Percentiles rank a stretch among this genome's conserved stretches.
Conservation (phyloP, 176 grass and related monocot genomes). For the Carex parvula region DNA sequence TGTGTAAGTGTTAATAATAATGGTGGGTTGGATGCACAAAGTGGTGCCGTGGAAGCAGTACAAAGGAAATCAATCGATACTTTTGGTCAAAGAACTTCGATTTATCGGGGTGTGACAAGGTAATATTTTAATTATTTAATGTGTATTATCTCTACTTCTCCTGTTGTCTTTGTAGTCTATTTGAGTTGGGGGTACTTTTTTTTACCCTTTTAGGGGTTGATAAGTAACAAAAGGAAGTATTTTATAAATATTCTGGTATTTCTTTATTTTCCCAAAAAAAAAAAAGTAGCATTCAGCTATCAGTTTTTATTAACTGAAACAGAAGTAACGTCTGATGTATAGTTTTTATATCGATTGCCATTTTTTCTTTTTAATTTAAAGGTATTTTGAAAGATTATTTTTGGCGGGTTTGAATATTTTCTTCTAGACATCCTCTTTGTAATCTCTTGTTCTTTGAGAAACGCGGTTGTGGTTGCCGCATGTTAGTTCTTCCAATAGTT, state of each 20-base stretch:
- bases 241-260: neutral
- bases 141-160: neutral
- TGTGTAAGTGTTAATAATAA: constrained; percentile 1
- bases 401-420: neutral
- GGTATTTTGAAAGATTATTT: neutral
- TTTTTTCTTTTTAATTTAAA: neutral
- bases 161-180: neutral
- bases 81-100: constrained; percentile 70
- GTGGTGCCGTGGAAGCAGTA: constrained; percentile 32
- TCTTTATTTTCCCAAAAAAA: neutral
- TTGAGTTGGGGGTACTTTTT: neutral
- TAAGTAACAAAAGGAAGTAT: neutral
- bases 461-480: neutral
- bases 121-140: neutral
- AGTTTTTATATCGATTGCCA: neutral
- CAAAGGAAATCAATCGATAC: constrained; percentile 54
- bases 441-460: neutral
- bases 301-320: neutral
- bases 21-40: constrained; percentile 30
- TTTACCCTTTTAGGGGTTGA: neutral
- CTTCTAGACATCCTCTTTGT: neutral
- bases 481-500: neutral
- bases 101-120: constrained; percentile 74
- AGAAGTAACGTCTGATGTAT: neutral
- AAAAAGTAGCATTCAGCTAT: neutral